Conservation (phyloP, 768 basidiomycete genomes). For the Auricularia heimuer region DNA sequence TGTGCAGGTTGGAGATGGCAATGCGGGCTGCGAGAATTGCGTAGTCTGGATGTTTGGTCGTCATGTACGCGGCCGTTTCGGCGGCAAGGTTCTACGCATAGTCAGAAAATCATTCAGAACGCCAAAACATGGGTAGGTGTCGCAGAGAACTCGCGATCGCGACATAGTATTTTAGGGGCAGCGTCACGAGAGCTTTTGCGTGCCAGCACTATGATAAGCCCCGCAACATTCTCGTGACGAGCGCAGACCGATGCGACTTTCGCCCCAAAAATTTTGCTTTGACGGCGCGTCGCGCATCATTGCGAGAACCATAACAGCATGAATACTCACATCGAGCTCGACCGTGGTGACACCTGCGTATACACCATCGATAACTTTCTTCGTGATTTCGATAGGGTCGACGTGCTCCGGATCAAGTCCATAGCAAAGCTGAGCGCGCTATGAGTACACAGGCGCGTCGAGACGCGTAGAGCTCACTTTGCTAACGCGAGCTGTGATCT, state of each 20-base stretch:
- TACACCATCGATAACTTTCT: conserved; percentile 88
- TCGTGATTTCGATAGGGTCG: conserved; percentile 89
- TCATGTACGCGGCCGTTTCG: conserved; percentile 94
- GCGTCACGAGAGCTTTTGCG: too few relatives aligned
- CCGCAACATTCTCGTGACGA: too few relatives aligned
- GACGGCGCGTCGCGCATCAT: too few relatives aligned
- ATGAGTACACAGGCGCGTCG: conserved; percentile 1
- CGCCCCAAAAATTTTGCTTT: too few relatives aligned
- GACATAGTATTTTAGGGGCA: too few relatives aligned
- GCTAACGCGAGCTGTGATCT: conserved; percentile 81
- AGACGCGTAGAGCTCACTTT: conserved; percentile 27
- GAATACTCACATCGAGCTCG: conserved; percentile 76
- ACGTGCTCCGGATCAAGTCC: conserved; percentile 89
- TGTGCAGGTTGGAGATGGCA: conserved; percentile 97
- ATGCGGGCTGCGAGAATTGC: conserved; percentile 97
- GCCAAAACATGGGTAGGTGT: too few relatives aligned
- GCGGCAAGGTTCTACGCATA: conserved; percentile 76
- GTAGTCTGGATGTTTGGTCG: conserved; percentile 96
- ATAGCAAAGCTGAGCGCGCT: conserved; percentile 58
- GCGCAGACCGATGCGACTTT: too few relatives aligned
- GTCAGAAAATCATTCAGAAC: too few relatives aligned
- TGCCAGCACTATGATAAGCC: too few relatives aligned
- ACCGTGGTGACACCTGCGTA: conserved; percentile 95
- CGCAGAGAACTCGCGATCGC: too few relatives aligned
- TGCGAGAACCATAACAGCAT: too few relatives aligned